Evolutionary conservation across 192 early-diverging fungal species (phyloP).

Genomic region (Martensiomyces pterosporus): DNA sequence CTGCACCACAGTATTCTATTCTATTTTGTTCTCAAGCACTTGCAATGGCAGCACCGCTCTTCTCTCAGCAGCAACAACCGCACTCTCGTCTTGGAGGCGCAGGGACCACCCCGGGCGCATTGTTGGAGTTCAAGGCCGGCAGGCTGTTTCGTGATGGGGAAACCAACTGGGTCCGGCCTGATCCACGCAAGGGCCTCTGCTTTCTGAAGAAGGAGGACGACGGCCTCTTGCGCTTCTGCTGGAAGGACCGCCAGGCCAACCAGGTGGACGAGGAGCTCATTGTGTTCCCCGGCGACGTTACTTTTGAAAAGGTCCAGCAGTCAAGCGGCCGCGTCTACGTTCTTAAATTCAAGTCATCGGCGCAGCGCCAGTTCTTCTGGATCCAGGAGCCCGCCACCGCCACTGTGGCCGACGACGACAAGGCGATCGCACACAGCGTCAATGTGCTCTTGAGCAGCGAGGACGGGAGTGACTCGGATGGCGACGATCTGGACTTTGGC

Average conservation of each 20-base stretch:
- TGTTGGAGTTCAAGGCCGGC: conserved; percentile 70
- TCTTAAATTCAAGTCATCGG: conserved; percentile 76
- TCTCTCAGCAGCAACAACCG: conserved; percentile 3
- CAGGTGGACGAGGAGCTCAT: conserved; percentile 61
- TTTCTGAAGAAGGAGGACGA: conserved; percentile 55
- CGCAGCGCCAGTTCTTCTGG: conserved; percentile 79
- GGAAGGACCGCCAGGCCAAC: conserved; percentile 65
- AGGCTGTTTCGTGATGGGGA: conserved; percentile 61
- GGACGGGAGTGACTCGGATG: conserved; percentile 11
- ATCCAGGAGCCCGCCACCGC: conserved; percentile 66
- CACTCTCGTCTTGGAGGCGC: background rate
- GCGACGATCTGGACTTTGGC: conserved; percentile 12
- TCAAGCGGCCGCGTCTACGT: conserved; percentile 70
- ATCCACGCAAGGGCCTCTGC: conserved; percentile 62
- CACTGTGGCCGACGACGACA: conserved; percentile 61
- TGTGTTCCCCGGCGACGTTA: conserved; percentile 75
- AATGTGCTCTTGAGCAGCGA: conserved; percentile 56
- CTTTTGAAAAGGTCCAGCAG: conserved; percentile 55
- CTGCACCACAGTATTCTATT: too few relatives aligned
- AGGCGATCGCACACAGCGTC: conserved; percentile 51
- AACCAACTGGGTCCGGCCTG: conserved; percentile 66
- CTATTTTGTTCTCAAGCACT: background rate
- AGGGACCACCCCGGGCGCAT: background rate
- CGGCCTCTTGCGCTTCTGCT: conserved; percentile 71
- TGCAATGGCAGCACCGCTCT: conserved; percentile 4